Conservation (phyloP, 257 asterid species). For the Dorcoceras hygrometricum region DNA sequence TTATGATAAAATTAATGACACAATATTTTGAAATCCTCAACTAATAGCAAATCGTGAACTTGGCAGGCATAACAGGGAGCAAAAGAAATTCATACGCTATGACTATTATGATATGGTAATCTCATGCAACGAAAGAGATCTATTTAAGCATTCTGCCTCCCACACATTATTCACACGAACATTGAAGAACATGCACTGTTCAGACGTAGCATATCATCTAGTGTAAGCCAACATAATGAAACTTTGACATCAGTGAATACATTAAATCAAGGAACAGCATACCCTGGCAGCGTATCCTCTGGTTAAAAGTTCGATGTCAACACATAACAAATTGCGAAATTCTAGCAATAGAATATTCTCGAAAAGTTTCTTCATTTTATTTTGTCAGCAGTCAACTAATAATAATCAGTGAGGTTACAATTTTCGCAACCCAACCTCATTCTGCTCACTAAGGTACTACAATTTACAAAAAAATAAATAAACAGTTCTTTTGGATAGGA, state of each 20-base stretch:
- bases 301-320: too few relatives aligned
- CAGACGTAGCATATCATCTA: neutral
- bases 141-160: neutral
- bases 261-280: neutral
- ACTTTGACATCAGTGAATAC: neutral
- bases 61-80: conserved; percentile 2
- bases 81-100: neutral
- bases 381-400: neutral
- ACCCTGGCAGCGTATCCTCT: neutral
- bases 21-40: neutral
- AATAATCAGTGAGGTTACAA: neutral
- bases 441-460: neutral
- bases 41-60: neutral
- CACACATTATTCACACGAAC: neutral
- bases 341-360: neutral
- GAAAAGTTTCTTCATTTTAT: neutral
- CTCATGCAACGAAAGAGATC: neutral
- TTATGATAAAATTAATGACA: neutral
- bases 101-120: neutral
- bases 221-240: neutral
- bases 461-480: neutral
- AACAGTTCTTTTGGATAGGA: too few relatives aligned
- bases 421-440: neutral
- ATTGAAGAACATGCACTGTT: neutral
- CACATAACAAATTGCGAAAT: too few relatives aligned